A percentile compares a stretch with the other conserved stretches of the same genome.
Conservation (phyloP, 352 stramenopile species). For the Pythium sukuiense region DNA sequence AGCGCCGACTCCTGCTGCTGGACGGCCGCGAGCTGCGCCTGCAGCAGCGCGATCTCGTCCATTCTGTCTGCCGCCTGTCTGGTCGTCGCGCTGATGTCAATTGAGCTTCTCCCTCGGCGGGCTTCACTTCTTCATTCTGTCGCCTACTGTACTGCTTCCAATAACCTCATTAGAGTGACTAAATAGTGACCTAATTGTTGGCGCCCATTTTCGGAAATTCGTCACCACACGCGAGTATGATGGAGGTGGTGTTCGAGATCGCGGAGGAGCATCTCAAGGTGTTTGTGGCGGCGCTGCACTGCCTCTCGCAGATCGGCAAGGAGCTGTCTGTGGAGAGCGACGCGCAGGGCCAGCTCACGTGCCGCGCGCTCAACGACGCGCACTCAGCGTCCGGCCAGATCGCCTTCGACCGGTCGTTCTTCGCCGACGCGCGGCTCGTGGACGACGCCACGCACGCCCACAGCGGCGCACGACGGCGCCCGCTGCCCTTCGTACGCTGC, state of each 20-base stretch:
- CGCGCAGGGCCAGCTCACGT: constrained; percentile 44
- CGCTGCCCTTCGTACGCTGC: constrained; percentile 61
- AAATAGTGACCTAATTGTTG: constrained; percentile 16
- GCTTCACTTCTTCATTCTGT: neutral
- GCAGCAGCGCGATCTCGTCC: constrained; percentile 82
- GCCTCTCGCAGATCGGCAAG: constrained; percentile 76
- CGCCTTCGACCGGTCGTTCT: constrained; percentile 68
- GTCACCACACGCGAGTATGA: constrained; percentile 15
- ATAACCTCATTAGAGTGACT: constrained; percentile 16
- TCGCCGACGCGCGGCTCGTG: constrained; percentile 34
- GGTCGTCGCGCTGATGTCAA: neutral
- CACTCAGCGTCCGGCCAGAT: constrained; percentile 77
- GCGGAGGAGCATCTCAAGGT: constrained; percentile 75
- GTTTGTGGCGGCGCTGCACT: constrained; percentile 78
- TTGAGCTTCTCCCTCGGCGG: neutral
- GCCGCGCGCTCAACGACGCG: constrained; percentile 79
- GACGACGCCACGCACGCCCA: neutral
- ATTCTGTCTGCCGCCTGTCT: constrained; percentile 31
- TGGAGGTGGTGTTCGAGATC: constrained; percentile 75
- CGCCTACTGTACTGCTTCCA: constrained; percentile 2
- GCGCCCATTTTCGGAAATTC: neutral
- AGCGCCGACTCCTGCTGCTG: constrained; percentile 78
- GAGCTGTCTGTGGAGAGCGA: constrained; percentile 79
- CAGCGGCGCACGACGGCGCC: neutral
- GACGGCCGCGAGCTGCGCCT: constrained; percentile 75